phyloP scores from a whole-genome alignment of 1,284 basidiomycete species.

The Cryptococcus maquisensis region DNA sequence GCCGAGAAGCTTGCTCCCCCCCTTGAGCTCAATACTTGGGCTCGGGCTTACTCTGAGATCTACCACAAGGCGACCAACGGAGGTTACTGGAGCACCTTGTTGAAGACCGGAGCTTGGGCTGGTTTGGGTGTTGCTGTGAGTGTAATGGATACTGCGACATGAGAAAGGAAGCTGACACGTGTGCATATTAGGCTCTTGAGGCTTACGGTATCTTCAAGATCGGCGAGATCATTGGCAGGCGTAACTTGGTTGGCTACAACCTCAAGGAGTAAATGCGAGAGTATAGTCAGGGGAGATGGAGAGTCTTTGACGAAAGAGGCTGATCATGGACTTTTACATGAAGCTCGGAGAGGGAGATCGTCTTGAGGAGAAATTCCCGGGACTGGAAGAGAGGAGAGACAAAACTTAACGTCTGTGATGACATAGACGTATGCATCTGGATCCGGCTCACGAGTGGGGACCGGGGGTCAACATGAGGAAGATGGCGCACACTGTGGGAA shows the following conservation, averaged over 20 bases:
- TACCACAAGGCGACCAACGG: constrained; percentile 64
- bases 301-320: not conserved
- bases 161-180: not conserved
- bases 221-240: constrained; percentile 84
- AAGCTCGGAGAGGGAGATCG: not conserved
- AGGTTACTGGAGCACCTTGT: constrained; percentile 65
- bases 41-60: constrained; percentile 67
- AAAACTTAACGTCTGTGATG: not conserved
- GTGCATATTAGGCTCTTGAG: constrained; percentile 50
- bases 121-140: constrained; percentile 77
- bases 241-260: constrained; percentile 79
- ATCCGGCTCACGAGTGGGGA: not conserved
- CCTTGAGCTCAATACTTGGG: constrained; percentile 60
- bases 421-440: not conserved
- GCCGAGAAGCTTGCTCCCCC: constrained; percentile 84
- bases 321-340: not conserved
- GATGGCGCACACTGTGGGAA: too few species aligned
- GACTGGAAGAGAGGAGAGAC: not conserved
- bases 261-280: constrained; percentile 33
- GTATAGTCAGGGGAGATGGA: not conserved
- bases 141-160: constrained; percentile 43
- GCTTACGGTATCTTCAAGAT: constrained; percentile 63
- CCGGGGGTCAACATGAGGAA: too few species aligned
- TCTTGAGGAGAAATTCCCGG: not conserved
- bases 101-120: constrained; percentile 71